Evolutionary conservation across 306 rosid genomes (phyloP).

Genomic region (Trifolium repens): DNA sequence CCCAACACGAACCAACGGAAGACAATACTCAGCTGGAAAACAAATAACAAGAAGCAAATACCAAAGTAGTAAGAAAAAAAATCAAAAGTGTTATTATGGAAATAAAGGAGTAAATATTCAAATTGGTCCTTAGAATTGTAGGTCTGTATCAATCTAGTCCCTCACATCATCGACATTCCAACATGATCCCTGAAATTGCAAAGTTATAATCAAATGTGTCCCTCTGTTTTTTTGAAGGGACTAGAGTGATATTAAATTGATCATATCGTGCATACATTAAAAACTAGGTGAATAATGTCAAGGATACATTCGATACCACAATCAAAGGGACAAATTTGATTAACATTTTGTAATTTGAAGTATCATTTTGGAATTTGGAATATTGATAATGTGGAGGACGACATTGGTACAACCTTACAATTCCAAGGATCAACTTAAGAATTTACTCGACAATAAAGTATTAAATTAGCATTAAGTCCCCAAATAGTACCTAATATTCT

Average conservation of each 20-base stretch:
- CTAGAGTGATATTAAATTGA: background rate
- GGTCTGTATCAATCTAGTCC: background rate
- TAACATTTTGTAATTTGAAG: background rate
- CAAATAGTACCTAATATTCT: conserved; percentile 67
- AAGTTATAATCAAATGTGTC: background rate
- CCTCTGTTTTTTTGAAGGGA: background rate
- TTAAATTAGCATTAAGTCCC: conserved; percentile 2
- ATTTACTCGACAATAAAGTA: conserved; percentile 11
- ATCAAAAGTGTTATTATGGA: background rate
- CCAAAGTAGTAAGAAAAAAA: conserved; percentile 24
- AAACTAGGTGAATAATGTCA: conserved; percentile 1
- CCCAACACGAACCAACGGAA: conserved; percentile 88
- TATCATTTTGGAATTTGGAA: background rate
- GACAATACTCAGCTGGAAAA: conserved; percentile 85
- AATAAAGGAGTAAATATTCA: background rate
- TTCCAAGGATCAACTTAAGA: background rate
- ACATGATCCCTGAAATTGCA: background rate
- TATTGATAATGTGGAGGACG: background rate
- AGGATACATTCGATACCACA: background rate
- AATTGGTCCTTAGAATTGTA: background rate
- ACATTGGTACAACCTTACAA: background rate
- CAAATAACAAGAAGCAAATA: conserved; percentile 42
- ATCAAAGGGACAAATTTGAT: background rate
- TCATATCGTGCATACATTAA: background rate
- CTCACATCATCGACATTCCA: background rate